phyloP scores from a whole-genome alignment of 768 basidiomycete species.

The Symmetrospora coprosmae region DNA sequence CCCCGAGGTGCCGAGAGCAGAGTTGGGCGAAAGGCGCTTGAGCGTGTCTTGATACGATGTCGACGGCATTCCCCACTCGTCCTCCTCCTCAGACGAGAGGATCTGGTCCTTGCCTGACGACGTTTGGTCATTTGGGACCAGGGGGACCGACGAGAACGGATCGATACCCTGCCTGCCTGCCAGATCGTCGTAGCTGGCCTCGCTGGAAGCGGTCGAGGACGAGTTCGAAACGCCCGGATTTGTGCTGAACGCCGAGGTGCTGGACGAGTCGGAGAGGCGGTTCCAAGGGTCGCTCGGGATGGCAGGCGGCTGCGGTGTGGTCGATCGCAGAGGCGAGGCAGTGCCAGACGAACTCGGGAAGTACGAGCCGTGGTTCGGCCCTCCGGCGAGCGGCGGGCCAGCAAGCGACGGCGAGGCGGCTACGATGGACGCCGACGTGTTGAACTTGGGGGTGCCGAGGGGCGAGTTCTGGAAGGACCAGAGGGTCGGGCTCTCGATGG shows the following conservation, averaged over 20 bases:
- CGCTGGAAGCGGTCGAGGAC: constrained; percentile 20
- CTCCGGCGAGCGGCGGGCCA: not conserved
- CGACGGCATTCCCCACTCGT: constrained; percentile 16
- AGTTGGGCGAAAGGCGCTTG: too few relatives aligned
- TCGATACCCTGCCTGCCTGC: not conserved
- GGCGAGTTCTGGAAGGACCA: constrained; percentile 22
- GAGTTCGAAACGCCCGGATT: constrained; percentile 6
- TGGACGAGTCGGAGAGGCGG: not conserved
- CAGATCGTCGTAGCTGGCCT: constrained; percentile 1
- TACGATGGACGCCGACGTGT: not conserved
- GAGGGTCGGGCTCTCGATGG: not conserved
- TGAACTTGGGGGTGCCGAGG: constrained; percentile 19
- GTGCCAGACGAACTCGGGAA: not conserved
- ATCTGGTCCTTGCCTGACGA: constrained; percentile 7
- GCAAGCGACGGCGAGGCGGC: not conserved
- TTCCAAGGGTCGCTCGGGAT: constrained; percentile 21
- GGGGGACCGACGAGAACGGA: not conserved
- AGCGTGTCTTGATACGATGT: not conserved
- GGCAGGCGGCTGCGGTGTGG: not conserved
- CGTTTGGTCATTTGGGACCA: not conserved
- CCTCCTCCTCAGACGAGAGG: not conserved
- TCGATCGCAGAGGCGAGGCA: not conserved
- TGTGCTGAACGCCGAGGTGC: not conserved
- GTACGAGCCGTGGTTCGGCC: not conserved
- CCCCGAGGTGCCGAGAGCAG: not conserved